Conservation (phyloP, 371 early-diverging fungal genomes). For the Sporodiniella umbellata region DNA sequence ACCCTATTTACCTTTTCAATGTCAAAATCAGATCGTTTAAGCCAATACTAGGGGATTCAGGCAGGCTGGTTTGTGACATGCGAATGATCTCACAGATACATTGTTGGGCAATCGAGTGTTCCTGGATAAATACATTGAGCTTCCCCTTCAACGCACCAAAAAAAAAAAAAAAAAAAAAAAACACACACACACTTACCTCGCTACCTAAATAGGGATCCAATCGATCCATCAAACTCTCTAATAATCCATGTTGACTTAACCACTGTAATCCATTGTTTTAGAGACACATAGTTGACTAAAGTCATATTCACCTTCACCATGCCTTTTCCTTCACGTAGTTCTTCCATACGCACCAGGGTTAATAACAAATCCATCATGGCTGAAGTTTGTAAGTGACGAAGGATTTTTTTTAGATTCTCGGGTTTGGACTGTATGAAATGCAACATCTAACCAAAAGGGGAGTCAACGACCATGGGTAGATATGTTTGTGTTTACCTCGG, state of each 20-base stretch:
- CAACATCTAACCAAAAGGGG: slow-evolving; percentile 61
- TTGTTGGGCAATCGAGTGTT: slow-evolving; percentile 84
- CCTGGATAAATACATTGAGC: too few species aligned
- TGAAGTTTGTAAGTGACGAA: slow-evolving; percentile 77
- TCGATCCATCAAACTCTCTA: slow-evolving; percentile 68
- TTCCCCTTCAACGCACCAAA: too few species aligned
- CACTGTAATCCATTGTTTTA: slow-evolving; percentile 46
- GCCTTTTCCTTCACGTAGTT: slow-evolving; percentile 78
- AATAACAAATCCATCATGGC: slow-evolving; percentile 86
- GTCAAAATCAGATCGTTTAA: slow-evolving; percentile 66
- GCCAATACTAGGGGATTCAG: slow-evolving; percentile 66
- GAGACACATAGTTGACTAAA: neutral
- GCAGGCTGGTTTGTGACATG: slow-evolving; percentile 72
- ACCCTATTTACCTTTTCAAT: slow-evolving; percentile 59
- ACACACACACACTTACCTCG: slow-evolving; percentile 44
- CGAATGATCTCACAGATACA: slow-evolving; percentile 88
- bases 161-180: too few species aligned
- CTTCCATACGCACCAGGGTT: slow-evolving; percentile 87
- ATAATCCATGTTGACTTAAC: slow-evolving; percentile 74
- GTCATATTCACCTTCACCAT: slow-evolving; percentile 63
- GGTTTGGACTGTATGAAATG: slow-evolving; percentile 62
- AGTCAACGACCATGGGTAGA: too few species aligned
- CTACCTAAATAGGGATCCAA: slow-evolving; percentile 74
- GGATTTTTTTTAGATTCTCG: slow-evolving; percentile 51
- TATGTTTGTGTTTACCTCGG: slow-evolving; percentile 31